Base-by-base conservation (phyloP, 148 eudicot species). In the Vaccinium darrowii region DNA sequence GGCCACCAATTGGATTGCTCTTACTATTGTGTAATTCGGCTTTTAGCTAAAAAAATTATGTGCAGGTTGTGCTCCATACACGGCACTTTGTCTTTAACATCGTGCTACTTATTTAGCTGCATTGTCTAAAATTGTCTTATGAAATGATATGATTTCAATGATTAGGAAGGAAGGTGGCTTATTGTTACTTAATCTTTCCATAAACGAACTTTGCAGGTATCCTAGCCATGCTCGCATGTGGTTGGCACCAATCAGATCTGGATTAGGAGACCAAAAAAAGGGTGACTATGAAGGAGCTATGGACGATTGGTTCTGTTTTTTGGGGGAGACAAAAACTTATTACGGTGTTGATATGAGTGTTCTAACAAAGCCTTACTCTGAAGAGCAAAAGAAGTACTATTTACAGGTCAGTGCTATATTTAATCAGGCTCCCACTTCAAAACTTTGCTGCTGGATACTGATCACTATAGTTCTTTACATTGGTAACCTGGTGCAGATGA, bases 161-260 rank as follows among this genome's bases (percentile, higher is more conserved):
- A 74, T 36, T 12, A 18, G 43, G 65, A 71, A 82, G 78, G 27
- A 71, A 82, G 78, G 27, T 30, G 65, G 30, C 30, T 67, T 80
- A 13, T 16, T 57, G 8, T 73, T 30, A 53, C 33, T 52, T 33
- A 30, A 52, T 19, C 60, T 39, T 67, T 6, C 3, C 15, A n/a
- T 81, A 5, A 65, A 39, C 5, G 80, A 69, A 60, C 62, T 85
- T 83, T 84, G 78, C 90, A 97, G 99, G 99, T 97, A 97, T 86
- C 99, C 99, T 30, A 97, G 99, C 88, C 98, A 95, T 85, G 99
- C 99, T 87, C 96, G 98, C 52, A 97, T 97, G 91, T 97, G 98
- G 98, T 89, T 97, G 86, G 98, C 98, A 83, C 99, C 99, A 10
- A 93, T 97, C 86, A 91, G 91, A 79, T 90, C 99, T 80, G 94